Conservation (phyloP, 139 green algal genomes). For the Auxenochlorella pyrenoidosa region DNA sequence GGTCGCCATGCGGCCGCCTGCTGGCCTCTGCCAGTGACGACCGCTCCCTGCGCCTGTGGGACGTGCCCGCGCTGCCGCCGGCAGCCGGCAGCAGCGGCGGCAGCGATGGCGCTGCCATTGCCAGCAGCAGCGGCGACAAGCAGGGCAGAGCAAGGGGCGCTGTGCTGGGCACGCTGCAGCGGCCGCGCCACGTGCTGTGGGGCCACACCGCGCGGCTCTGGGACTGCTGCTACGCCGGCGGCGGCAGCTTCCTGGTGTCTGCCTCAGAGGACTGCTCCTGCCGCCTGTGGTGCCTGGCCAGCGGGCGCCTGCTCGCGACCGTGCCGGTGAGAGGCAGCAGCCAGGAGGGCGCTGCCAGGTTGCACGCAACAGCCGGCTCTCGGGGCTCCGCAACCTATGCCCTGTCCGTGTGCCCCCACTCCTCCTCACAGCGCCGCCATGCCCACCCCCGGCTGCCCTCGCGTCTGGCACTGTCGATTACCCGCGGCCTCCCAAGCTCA, state of each 20-base stretch:
- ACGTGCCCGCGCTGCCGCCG: constrained; percentile 1
- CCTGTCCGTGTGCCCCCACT: background rate
- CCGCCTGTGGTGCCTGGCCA: constrained; percentile 45
- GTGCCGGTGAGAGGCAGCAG: constrained; percentile 21
- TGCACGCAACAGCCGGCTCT: too few relatives aligned
- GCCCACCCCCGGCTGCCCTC: too few relatives aligned
- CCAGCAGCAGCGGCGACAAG: background rate
- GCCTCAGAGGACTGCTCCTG: constrained; percentile 55
- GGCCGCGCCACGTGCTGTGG: constrained; percentile 31
- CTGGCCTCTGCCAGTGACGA: constrained; percentile 63
- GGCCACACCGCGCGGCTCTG: constrained; percentile 53
- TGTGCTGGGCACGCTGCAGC: background rate
- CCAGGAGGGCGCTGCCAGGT: too few relatives aligned
- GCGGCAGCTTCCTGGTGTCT: constrained; percentile 31
- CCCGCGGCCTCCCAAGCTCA: background rate
- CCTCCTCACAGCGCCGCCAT: background rate
- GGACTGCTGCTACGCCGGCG: constrained; percentile 33
- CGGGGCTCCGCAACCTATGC: too few relatives aligned
- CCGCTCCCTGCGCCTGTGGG: constrained; percentile 58
- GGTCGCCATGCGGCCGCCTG: constrained; percentile 35
- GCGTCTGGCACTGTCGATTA: too few relatives aligned
- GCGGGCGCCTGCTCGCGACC: constrained; percentile 16
- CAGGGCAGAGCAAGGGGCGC: too few relatives aligned
- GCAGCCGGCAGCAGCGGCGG: background rate
- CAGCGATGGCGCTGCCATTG: too few relatives aligned